phyloP scores from a whole-genome alignment of 352 stramenopile species.

The Peronospora tabacina region DNA sequence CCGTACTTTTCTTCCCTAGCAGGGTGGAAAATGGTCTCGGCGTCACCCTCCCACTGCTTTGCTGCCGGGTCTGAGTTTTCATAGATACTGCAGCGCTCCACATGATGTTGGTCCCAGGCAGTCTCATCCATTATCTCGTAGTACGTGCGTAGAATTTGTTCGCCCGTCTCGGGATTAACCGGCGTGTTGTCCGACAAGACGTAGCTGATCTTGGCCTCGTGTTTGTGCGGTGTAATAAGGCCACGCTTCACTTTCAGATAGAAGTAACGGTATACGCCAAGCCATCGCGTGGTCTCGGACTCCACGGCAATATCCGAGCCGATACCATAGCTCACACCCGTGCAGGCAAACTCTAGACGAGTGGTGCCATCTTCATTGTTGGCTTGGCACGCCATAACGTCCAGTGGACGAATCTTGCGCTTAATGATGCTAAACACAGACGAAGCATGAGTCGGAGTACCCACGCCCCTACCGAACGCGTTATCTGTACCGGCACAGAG shows the following conservation, averaged over 20 bases:
- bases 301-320: slow-evolving; percentile 67
- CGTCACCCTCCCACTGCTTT: slow-evolving; percentile 60
- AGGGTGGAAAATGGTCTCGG: slow-evolving; percentile 48
- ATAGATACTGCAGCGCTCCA: slow-evolving; percentile 74
- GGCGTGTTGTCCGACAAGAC: slow-evolving; percentile 51
- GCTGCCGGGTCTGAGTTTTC: slow-evolving; percentile 34
- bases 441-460: slow-evolving; percentile 52
- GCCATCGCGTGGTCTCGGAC: slow-evolving; percentile 60
- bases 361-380: slow-evolving; percentile 38
- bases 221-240: slow-evolving; percentile 39
- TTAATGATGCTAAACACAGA: slow-evolving; percentile 76
- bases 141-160: slow-evolving; percentile 61
- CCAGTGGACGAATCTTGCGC: slow-evolving; percentile 69
- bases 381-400: slow-evolving; percentile 54
- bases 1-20: slow-evolving; percentile 53
- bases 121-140: slow-evolving; percentile 59
- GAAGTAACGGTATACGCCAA: slow-evolving; percentile 64
- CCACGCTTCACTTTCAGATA: slow-evolving; percentile 69
- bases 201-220: slow-evolving; percentile 63
- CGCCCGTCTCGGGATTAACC: slow-evolving; percentile 35
- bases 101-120: slow-evolving; percentile 56
- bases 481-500: slow-evolving; percentile 68
- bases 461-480: slow-evolving; percentile 66
- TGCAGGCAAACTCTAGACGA: slow-evolving; percentile 64
- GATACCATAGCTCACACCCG: slow-evolving; percentile 66